phyloP scores from a whole-genome alignment of 768 basidiomycete species.

The Lentinula guzmanii region DNA sequence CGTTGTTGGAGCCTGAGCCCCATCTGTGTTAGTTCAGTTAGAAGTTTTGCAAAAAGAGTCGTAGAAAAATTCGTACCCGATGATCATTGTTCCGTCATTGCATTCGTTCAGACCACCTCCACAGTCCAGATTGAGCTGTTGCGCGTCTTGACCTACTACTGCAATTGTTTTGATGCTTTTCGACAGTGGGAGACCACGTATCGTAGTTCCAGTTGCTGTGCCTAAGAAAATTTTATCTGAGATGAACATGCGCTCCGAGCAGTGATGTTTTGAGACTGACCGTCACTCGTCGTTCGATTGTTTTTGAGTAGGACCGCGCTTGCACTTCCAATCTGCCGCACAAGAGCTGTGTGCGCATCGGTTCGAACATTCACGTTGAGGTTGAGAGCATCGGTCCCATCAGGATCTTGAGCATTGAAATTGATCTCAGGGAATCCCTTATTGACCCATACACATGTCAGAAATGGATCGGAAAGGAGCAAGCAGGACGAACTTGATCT shows the following conservation, averaged over 20 bases:
- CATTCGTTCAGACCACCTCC: constrained; percentile 48
- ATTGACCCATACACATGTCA: neutral
- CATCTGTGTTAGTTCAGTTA: constrained; percentile 23
- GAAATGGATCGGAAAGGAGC: neutral
- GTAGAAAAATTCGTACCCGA: constrained; percentile 38
- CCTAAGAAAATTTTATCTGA: neutral
- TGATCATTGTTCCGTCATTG: constrained; percentile 53
- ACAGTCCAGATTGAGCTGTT: constrained; percentile 40
- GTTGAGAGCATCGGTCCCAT: constrained; percentile 39
- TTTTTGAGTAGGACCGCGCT: constrained; percentile 72
- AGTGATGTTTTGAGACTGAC: constrained; percentile 8
- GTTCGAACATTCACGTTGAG: constrained; percentile 37
- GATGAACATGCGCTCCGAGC: neutral
- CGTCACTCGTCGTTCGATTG: constrained; percentile 31
- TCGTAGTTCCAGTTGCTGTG: constrained; percentile 22
- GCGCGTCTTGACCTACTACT: constrained; percentile 55
- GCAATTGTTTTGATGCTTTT: constrained; percentile 48
- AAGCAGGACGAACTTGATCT: constrained; percentile 28
- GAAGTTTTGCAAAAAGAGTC: constrained; percentile 10
- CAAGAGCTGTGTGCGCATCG: constrained; percentile 41
- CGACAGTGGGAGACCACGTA: constrained; percentile 38
- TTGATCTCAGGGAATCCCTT: constrained; percentile 34
- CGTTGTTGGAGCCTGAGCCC: constrained; percentile 45
- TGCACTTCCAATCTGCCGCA: constrained; percentile 57
- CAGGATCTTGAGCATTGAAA: constrained; percentile 39